Evolutionary conservation across 495 filamentous ascomycete species (phyloP), one percentile per base, ranked within the genome.

Genomic region (Aspergillus sparsus): DNA sequence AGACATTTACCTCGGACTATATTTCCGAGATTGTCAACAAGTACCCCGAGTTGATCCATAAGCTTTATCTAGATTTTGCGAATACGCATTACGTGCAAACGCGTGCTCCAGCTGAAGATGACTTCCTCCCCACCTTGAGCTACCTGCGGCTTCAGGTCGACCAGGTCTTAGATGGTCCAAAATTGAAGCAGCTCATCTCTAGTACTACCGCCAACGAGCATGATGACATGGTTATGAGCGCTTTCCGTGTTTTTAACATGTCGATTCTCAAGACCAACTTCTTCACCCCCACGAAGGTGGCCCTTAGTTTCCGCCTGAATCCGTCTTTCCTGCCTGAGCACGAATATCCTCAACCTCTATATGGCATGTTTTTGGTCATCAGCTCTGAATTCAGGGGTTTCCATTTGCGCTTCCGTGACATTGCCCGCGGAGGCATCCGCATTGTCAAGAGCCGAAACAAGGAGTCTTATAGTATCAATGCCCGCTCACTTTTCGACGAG

Each of bases 271-370:
- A 97, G 83, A 98, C 94, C 61, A 98, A 98, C 80, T 98, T 97
- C 80, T 98, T 96, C 82, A 98, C 94, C 0, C 94, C 94, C 0
- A 98, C 94, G 57, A 98, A 98, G 80, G 93, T 98, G 32, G 94
- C 95, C 12, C 83, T 98, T 61, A 97, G 92, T 77, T 98, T 98
- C 87, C 87, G 94, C 55, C 78, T 98, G 53, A 87, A 97, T 66
- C 93, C 94, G 6, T 77, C 73, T 66, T 98, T 98, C 80, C 81
- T 98, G 15, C 94, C 94, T 3, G 80, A 88, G 65, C 82, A 92
- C 53, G 94, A 98, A 75, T 98, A 98, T 69, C 91, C 95, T 46
- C 89, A 92, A 72, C 92, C 88, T 9, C 80, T 98, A 9, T 98
- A 92, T 67, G 94, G 94, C 62, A 98, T 98, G 94, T 98, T 98